Evolutionary conservation across 192 early-diverging fungal genomes (phyloP), one percentile per base, ranked within the genome.

Genomic region (Paraglomus brasilianum): DNA sequence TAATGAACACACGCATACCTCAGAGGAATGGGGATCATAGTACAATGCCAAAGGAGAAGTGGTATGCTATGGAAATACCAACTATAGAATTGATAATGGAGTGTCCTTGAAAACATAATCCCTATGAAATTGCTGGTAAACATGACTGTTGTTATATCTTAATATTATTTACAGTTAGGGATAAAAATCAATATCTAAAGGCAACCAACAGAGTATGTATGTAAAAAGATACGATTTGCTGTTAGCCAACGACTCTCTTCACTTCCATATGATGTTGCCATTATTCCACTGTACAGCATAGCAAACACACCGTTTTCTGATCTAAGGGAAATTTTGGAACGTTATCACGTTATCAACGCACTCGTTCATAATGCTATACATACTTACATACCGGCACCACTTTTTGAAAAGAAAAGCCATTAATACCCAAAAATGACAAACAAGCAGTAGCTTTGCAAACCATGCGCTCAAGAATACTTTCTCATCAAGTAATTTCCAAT

Each of bases 21-120:
- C 8, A 72, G 46, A 19, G 74, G 5, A 1, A 76, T 50, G 2
- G 78, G 78, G 9, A 80, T n/a, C 24, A 71, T 59, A 1, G 72
- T 74, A 59, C 77, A 77, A 52, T 86, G 78, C 80, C 86, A 90
- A 13, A 94, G 70, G 8, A 98, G 72, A 57, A 89, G 92, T 11
- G 96, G 96, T 40, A 97, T 46, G 41, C 87, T 83, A 75, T 92
- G 89, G 43, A 79, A 91, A 75, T 97, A 98, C 96, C 96, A 98
- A 0, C 92, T 81, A 71, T 93, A 98, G 74, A 98, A 98, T 82
- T 97, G 95, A 73, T 96, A 97, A 73, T 98, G 96, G 61, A 98
- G 78, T 1, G 91, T 89, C 22, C 96, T 78, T 5, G 95, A 90
- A 76, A 91, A 96, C 0, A 90, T 66, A 43, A 98, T 86, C 14